Base-by-base conservation (phyloP, 2,329 filamentous ascomycete species). In the Exserohilum rostratum region DNA sequence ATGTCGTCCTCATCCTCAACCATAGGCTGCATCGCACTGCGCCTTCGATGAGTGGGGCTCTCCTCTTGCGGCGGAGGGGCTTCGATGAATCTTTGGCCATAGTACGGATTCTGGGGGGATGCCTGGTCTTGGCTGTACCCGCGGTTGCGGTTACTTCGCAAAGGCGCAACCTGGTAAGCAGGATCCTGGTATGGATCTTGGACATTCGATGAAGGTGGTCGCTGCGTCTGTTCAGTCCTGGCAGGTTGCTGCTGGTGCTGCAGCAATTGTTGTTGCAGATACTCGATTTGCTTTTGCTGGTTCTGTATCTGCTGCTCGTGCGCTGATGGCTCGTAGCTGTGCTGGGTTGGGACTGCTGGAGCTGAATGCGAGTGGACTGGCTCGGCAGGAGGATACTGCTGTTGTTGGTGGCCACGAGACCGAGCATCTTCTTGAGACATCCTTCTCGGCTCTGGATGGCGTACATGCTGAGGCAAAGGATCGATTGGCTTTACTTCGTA, bases 1-100 rank as follows among this genome's bases (percentile, higher is more conserved):
- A 74, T 67, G 35, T 83, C 82, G 17, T 86, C 85, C 5, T 82
- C 84, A 58, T 89, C 86, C 66, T 89, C 87, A 5, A 86, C 85
- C 6, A 82, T 87, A 2, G 83, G 84, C 62, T 87, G 85, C 83
- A 85, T 82, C 0, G 81, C 80, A 53, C 65, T 72, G 17, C 64
- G 62, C 79, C 78, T 64, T 78, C 75, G 48, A 81, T 82, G 62
- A 78, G 81, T 15, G 69, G 69, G 25, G 72, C 53, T 67, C 56
- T 87, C 83, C 52, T 72, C 69, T 7, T 66, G 59, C 13, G 60
- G 45, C 2, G 65, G 60, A 1, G 61, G 52, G 11, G 64, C 64
- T 18, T 58, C 58, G 18, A 67, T 67, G 67, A 48, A 77, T 71
- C 58, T 75, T 50, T 58, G 69, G 35, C 63, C 68, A 45, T 52